Percentiles rank a stretch among this genome's conserved stretches.
Evolutionary conservation across 345 rosid species (phyloP).

Genomic region (Eucalyptus sp.): DNA sequence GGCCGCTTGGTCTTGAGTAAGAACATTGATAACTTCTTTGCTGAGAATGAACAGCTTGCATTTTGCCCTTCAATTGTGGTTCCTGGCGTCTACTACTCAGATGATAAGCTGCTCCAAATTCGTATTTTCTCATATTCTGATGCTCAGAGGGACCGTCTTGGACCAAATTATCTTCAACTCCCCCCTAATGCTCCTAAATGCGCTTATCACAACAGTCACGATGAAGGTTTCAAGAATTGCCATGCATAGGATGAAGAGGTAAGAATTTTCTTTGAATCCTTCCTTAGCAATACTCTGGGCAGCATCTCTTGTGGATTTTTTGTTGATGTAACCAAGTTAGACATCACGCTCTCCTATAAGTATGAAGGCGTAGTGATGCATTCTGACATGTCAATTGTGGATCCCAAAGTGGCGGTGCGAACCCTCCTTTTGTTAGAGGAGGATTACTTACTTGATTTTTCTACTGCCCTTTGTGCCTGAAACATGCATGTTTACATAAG

Average conservation of each 20-base stretch:
- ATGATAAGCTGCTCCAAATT: too few species aligned
- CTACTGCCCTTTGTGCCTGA: neutral
- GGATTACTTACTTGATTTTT: neutral
- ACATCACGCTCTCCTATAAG: neutral
- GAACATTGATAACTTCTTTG: too few species aligned
- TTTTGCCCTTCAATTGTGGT: too few species aligned
- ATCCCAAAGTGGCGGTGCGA: neutral
- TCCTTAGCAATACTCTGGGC: neutral
- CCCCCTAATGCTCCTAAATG: slow-evolving; percentile 20
- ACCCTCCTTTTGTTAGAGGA: neutral
- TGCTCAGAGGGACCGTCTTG: too few species aligned
- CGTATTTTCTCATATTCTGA: too few species aligned
- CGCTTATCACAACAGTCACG: slow-evolving; percentile 85
- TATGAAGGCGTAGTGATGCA: neutral
- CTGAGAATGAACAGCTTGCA: too few species aligned
- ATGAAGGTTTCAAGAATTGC: slow-evolving; percentile 82
- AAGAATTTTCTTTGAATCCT: neutral
- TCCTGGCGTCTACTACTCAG: too few species aligned
- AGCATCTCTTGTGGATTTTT: neutral
- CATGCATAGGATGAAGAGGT: slow-evolving; percentile 96
- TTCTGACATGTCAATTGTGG: neutral
- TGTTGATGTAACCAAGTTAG: neutral
- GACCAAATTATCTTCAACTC: too few species aligned
- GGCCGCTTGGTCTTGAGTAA: too few species aligned
- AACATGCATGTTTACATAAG: neutral